Conservation (phyloP, 805 yeast species). For the Saccharomycopsis fermentans region DNA sequence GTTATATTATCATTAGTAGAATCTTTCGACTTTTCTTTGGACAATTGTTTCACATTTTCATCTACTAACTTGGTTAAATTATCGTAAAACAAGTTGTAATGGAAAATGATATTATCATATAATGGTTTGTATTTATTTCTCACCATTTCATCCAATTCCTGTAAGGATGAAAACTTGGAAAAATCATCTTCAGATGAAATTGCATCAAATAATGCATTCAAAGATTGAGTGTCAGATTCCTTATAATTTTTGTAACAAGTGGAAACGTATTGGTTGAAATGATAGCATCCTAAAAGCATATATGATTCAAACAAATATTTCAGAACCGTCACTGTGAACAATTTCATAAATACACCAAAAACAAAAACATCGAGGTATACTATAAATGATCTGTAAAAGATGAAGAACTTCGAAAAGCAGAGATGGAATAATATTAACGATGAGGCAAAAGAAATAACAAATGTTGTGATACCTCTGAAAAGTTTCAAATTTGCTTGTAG, state of each 20-base stretch:
- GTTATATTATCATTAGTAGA: neutral
- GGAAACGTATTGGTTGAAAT: conserved; percentile 13
- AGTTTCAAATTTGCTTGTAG: neutral
- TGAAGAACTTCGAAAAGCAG: neutral
- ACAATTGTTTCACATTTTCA: neutral
- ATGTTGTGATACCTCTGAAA: neutral
- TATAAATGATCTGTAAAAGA: neutral
- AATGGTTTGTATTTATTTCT: conserved; percentile 2
- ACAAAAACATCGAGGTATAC: conserved; percentile 4
- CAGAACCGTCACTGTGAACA: neutral
- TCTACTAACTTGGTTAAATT: neutral
- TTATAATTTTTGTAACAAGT: conserved; percentile 5
- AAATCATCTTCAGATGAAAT: conserved; percentile 1
- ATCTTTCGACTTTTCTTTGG: neutral
- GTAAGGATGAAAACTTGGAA: conserved; percentile 8
- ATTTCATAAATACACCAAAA: conserved; percentile 7
- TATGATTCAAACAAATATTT: conserved; percentile 13
- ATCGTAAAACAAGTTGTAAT: conserved; percentile 4
- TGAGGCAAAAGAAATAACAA: neutral
- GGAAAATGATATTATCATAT: neutral
- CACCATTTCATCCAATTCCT: conserved; percentile 13
- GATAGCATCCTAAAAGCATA: conserved; percentile 13
- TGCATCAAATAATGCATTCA: conserved; percentile 10
- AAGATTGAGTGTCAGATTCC: conserved; percentile 1
- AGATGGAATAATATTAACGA: neutral